Evolutionary conservation across 305 asterid species (phyloP), one percentile per base, ranked within the genome.

Genomic region (Fraxinus floribunda): DNA sequence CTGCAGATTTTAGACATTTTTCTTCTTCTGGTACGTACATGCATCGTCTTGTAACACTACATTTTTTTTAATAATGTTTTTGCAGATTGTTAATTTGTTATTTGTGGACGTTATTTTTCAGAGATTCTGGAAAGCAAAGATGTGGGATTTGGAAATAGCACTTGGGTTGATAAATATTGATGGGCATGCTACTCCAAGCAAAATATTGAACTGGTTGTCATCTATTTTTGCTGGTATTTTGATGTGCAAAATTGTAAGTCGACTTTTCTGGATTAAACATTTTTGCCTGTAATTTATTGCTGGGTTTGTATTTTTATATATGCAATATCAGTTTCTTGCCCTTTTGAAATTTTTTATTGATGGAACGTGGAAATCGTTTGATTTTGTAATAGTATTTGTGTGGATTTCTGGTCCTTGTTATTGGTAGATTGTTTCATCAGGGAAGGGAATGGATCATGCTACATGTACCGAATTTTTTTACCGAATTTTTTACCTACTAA

Each of bases 201-300:
- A 90, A 82, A 89, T 89, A 81, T 75, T 90, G 88, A 92, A 83
- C 78, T 91, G 97, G 93, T 84, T 96, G 22, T 83, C 91, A 36
- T 92, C 95, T 76, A 86, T 90, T 38, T 88, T 92, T 78, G 84
- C 79, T 39, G 99, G 99, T 78, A 86, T 96, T 84, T 75, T 93
- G 75, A 96, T 96, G 95, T 96, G 98, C 92, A 96, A 89, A 82
- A 88, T 87, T 86, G 99, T 96, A 86, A 90, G 97, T 84, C 1
- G 74, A 10, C 16, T 13, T 75, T 36, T 70, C 77, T 57, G 49
- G 7, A 30, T 82, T 36, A 1, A 24, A 26, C 22, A 60, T 68
- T n/a, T 38, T 44, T n/a, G 11, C 24, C 20, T 24, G 24, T 8
- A 32, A 36, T 38, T 52, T n/a, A 13, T 75, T 78, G 60, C 44